Evolutionary conservation across 1,139 yeast species (phyloP).

Genomic region (Pichia sp.): DNA sequence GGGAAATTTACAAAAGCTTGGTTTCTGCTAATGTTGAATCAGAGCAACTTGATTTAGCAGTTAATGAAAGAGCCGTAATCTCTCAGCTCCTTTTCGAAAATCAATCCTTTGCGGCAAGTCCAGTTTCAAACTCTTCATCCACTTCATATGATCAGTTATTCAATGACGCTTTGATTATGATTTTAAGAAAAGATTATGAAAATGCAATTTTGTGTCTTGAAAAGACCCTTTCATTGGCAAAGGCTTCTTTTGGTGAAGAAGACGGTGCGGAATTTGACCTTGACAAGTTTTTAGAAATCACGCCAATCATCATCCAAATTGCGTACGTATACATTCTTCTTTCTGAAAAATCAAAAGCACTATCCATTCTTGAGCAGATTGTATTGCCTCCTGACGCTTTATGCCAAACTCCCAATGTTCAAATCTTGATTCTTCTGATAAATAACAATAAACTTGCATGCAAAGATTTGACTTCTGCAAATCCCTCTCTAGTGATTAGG

Average conservation of each 20-base stretch:
- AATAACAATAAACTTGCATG: background rate
- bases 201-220: conserved; percentile 41
- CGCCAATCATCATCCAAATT: conserved; percentile 61
- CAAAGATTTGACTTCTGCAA: background rate
- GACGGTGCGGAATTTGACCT: conserved; percentile 26
- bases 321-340: conserved; percentile 53
- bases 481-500: conserved; percentile 22
- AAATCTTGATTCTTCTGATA: conserved; percentile 9
- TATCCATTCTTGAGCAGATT: conserved; percentile 28
- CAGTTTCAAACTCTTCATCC: conserved; percentile 3
- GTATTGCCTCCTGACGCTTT: background rate
- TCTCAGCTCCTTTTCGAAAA: conserved; percentile 34
- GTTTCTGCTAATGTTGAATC: conserved; percentile 28
- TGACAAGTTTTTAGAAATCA: conserved; percentile 35
- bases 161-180: conserved; percentile 55
- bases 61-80: conserved; percentile 61
- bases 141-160: conserved; percentile 50
- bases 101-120: background rate
- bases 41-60: conserved; percentile 50
- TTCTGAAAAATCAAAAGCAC: conserved; percentile 38
- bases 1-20: conserved; percentile 39
- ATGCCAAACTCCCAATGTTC: conserved; percentile 11
- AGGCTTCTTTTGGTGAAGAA: conserved; percentile 26
- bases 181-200: conserved; percentile 36
- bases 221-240: conserved; percentile 33